Conservation (phyloP, 805 yeast species). For the Pichia heedii region DNA sequence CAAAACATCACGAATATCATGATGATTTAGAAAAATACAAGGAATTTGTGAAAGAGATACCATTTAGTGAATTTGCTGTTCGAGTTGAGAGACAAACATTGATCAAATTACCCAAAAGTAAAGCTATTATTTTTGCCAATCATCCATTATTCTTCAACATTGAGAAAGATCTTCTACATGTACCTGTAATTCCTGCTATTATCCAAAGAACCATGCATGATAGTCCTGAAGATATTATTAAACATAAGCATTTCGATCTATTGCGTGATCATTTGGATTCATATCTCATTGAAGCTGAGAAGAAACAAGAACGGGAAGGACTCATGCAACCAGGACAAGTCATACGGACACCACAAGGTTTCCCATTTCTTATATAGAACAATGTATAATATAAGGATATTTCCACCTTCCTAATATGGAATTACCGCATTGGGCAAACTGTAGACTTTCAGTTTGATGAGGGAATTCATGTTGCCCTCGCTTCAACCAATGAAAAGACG, state of each 20-base stretch:
- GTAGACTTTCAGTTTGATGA: background rate
- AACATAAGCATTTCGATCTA: slow-evolving; percentile 35
- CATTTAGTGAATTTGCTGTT: slow-evolving; percentile 33
- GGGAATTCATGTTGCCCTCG: no score
- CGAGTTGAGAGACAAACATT: slow-evolving; percentile 42
- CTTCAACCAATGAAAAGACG: slow-evolving; percentile 4
- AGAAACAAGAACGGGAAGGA: slow-evolving; percentile 4
- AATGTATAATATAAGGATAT: background rate
- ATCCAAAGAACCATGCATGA: slow-evolving; percentile 34
- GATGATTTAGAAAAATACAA: slow-evolving; percentile 19
- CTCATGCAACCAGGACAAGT: slow-evolving; percentile 14
- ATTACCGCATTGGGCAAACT: background rate
- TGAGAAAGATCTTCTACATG: slow-evolving; percentile 36
- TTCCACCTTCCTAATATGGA: background rate
- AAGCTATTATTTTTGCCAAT: slow-evolving; percentile 19
- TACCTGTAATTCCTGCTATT: slow-evolving; percentile 39
- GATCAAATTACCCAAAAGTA: slow-evolving; percentile 36
- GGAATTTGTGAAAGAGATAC: slow-evolving; percentile 28
- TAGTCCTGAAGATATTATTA: slow-evolving; percentile 37
- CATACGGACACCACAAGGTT: slow-evolving; percentile 14
- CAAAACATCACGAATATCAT: slow-evolving; percentile 30
- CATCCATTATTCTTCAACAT: slow-evolving; percentile 29
- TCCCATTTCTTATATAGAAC: slow-evolving; percentile 18
- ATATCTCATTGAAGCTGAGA: slow-evolving; percentile 11
- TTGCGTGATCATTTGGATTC: slow-evolving; percentile 31